phyloP scores from a whole-genome alignment of 208 protist genomes.

The Leishmania major region DNA sequence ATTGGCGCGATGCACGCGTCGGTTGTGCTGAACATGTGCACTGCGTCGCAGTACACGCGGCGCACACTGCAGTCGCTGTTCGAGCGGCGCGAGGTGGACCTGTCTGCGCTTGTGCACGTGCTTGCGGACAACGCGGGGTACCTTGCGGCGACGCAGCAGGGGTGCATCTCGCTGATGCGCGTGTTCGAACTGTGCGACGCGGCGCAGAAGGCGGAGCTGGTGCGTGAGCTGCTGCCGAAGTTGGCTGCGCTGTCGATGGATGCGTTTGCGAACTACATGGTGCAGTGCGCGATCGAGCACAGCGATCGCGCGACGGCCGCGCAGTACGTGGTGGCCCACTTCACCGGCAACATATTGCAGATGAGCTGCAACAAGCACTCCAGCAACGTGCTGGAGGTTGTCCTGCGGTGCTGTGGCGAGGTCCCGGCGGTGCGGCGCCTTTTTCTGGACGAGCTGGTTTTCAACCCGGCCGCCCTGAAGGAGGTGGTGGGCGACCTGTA shows the following conservation, averaged over 20 bases:
- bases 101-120: constrained; percentile 61
- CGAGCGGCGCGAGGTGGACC: constrained; percentile 65
- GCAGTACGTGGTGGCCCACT: constrained; percentile 61
- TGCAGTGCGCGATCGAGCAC: constrained; percentile 87
- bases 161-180: constrained; percentile 89
- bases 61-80: constrained; percentile 76
- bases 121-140: constrained; percentile 69
- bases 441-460: constrained; percentile 86
- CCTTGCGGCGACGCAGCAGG: constrained; percentile 85
- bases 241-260: constrained; percentile 75
- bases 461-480: constrained; percentile 72
- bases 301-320: constrained; percentile 57
- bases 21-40: constrained; percentile 80
- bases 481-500: constrained; percentile 77
- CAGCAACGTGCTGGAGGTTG: constrained; percentile 84
- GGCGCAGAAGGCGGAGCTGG: constrained; percentile 58
- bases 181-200: constrained; percentile 72
- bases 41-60: constrained; percentile 80
- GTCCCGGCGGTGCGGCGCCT: constrained; percentile 63
- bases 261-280: constrained; percentile 90
- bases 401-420: constrained; percentile 62
- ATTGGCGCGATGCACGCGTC: constrained; percentile 69
- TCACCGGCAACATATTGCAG: constrained; percentile 57
- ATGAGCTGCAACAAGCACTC: constrained; percentile 81
- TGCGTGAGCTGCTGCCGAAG: constrained; percentile 61